phyloP scores from a whole-genome alignment of 2,329 filamentous ascomycete species.

The Talaromyces sp. region DNA sequence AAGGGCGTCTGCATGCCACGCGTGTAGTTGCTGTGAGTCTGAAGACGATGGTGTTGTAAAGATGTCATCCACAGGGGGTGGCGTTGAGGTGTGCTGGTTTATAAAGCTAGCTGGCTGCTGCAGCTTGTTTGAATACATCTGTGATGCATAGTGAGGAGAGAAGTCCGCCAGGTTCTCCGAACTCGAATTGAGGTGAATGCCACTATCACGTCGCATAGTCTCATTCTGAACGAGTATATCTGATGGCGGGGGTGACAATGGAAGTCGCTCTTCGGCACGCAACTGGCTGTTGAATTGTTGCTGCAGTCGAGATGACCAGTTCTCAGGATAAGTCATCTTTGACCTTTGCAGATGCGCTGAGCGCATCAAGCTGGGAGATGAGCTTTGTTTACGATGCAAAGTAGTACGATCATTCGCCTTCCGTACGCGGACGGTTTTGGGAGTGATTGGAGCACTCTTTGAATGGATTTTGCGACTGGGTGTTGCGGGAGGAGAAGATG shows the following conservation, averaged over 20 bases:
- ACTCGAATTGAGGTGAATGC: constrained; percentile 24
- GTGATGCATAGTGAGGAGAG: constrained; percentile 32
- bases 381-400: constrained; percentile 42
- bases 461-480: constrained; percentile 34
- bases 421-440: constrained; percentile 39
- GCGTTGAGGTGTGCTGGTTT: constrained; percentile 31
- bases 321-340: constrained; percentile 42
- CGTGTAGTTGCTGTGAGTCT: constrained; percentile 37
- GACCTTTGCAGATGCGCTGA: constrained; percentile 47
- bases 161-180: constrained; percentile 29
- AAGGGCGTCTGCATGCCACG: constrained; percentile 42
- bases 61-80: constrained; percentile 38
- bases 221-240: constrained; percentile 42
- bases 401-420: constrained; percentile 41
- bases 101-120: constrained; percentile 33
- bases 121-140: constrained; percentile 31
- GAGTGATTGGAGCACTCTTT: constrained; percentile 37
- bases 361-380: constrained; percentile 54
- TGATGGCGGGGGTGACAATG: constrained; percentile 47
- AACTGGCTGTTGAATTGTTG: constrained; percentile 50
- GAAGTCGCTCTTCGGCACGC: constrained; percentile 42
- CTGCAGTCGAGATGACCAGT: constrained; percentile 54
- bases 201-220: constrained; percentile 31
- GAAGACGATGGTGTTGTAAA: constrained; percentile 40
- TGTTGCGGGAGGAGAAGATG: constrained; percentile 37